A percentile compares a stretch with the other conserved stretches of the same genome.
Evolutionary conservation across 345 rosid genomes (phyloP).

Genomic region (Eutrema japonicum): DNA sequence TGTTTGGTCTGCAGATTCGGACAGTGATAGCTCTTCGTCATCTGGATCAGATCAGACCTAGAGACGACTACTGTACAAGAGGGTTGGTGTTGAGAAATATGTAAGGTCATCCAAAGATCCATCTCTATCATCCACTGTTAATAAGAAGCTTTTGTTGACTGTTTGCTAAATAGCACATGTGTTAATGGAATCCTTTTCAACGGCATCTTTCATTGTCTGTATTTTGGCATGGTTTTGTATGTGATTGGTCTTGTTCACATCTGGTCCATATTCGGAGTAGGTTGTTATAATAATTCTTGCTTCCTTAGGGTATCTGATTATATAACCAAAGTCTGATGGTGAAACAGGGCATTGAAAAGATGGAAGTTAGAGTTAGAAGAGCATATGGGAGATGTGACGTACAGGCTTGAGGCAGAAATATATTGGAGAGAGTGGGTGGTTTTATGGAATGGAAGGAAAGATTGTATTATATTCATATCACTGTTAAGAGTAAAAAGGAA

Average conservation of each 20-base stretch:
- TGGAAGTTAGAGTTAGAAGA: constrained; percentile 34
- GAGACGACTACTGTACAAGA: constrained; percentile 25
- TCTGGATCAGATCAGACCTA: constrained; percentile 75
- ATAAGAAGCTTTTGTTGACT: neutral
- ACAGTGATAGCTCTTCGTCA: constrained; percentile 86
- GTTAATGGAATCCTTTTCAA: neutral
- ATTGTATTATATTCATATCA: constrained; percentile 32
- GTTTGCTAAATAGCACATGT: constrained; percentile 17
- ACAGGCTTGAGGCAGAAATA: constrained; percentile 38
- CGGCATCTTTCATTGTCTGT: neutral
- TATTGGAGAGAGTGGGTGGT: constrained; percentile 16
- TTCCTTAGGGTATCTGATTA: neutral
- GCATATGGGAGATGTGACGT: constrained; percentile 37
- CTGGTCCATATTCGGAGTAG: neutral
- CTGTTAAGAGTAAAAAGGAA: constrained; percentile 37
- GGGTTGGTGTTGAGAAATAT: constrained; percentile 30
- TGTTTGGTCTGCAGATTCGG: constrained; percentile 67
- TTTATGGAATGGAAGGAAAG: constrained; percentile 30
- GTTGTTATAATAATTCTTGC: neutral
- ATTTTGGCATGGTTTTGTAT: constrained; percentile 18
- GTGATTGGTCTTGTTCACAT: constrained; percentile 23
- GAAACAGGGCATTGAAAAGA: constrained; percentile 36
- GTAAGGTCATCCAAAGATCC: constrained; percentile 34
- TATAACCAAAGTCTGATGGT: constrained; percentile 6
- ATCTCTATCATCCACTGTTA: neutral